Base-by-base conservation (phyloP, 2,329 filamentous ascomycete species). In the Remersonia thermophila region DNA sequence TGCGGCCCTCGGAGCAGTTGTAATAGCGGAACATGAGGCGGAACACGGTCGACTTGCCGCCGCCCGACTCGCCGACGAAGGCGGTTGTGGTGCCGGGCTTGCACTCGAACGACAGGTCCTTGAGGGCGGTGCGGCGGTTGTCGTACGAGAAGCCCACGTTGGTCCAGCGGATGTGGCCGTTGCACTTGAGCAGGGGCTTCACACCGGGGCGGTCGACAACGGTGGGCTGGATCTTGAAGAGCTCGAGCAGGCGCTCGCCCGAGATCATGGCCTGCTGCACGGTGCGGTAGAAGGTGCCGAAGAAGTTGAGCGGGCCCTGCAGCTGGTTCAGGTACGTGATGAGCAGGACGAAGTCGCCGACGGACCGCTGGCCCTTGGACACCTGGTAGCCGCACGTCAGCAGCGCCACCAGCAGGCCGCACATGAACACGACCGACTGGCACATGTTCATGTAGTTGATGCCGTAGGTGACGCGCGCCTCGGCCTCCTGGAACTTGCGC, bases 241-340 rank as follows among this genome's bases (percentile, higher is more conserved):
- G 67, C 58, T 96, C 91, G 37, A 98, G 64, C 56, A 98, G 79
- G 13, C 91, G 79, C 65, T 98, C 91, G 4, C 89, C 87, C 40
- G 93, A 95, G 53, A 98, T 96, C 80, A 98, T 83, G 36, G 89
- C 83, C 49, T 87, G 91, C 59, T 96, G 91, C 5, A 96, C 89
- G 43, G 86, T 91, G 34, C 89, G 75, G 58, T 96, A 98, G 56
- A 96, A 96, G 0, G 86, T 91, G 38, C 89, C 91, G 50, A 91
- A 89, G 61, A 85, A 89, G 57, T 89, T 87, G 41, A 89, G 66
- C 1, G 83, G 83, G 0, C 77, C 77, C 54, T 89, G 83, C 13
- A 91, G 65, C 57, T 91, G 83, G 13, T 76, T 76, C 57, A 89
- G 75, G 54, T 87, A 89, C 3, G 79, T 80, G 46, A 89, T 67